phyloP scores from a whole-genome alignment of 2,329 filamentous ascomycete genomes.

The Rutstroemia sp. region DNA sequence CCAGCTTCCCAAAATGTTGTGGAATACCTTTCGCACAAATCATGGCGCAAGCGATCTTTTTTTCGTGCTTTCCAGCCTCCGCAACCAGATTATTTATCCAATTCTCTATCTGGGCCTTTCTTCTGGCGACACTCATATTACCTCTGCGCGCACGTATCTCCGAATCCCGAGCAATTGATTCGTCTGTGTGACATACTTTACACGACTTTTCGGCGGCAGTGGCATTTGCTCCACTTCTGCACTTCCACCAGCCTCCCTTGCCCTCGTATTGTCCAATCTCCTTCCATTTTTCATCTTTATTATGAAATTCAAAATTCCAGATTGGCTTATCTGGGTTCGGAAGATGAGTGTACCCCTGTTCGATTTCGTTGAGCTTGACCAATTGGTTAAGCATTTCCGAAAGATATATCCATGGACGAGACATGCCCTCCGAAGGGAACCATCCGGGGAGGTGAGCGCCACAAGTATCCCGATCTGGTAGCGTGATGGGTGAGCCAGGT shows the following conservation, averaged over 20 bases:
- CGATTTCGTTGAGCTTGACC: conserved; percentile 12
- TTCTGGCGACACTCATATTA: neutral
- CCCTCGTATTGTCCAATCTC: conserved; percentile 9
- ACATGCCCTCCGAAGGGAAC: conserved; percentile 18
- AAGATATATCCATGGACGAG: conserved; percentile 18
- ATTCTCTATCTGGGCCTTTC: neutral
- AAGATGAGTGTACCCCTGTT: conserved; percentile 8
- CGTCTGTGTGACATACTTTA: conserved; percentile 6
- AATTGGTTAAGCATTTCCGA: conserved; percentile 14
- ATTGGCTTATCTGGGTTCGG: conserved; percentile 1
- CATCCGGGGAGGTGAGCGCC: conserved; percentile 23
- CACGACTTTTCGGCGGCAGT: conserved; percentile 17
- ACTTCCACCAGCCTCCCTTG: conserved; percentile 26
- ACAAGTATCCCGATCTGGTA: conserved; percentile 23
- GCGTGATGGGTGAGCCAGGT: conserved; percentile 17
- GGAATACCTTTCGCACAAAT: neutral
- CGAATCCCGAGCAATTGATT: neutral
- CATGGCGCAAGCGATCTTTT: neutral
- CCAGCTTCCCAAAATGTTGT: neutral
- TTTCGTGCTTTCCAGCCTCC: neutral
- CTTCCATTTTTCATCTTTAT: conserved; percentile 18
- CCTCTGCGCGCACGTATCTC: neutral
- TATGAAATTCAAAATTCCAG: conserved; percentile 24
- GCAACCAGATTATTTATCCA: neutral
- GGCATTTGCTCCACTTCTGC: conserved; percentile 14